These are phyloP conservation scores for Rauvolfia tetraphylla DNA, from an alignment of 257 asterid species.

Conservation along the genomic window DNA sequence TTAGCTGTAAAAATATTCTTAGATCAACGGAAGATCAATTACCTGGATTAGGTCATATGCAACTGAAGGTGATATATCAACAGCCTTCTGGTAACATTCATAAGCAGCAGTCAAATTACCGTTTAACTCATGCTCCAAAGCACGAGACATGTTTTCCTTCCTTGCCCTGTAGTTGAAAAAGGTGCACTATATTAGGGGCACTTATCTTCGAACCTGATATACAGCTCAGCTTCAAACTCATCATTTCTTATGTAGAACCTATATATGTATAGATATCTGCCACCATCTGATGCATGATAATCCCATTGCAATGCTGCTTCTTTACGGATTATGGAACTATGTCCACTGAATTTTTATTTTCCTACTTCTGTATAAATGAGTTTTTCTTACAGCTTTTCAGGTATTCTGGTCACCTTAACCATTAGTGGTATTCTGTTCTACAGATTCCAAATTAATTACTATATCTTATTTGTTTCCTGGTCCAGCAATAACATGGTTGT, in stretches of 20 bases:
- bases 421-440: neutral
- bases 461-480: neutral
- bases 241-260: neutral
- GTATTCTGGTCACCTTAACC: neutral
- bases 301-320: neutral
- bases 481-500: neutral
- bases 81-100: constrained; percentile 96
- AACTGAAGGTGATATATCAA: constrained; percentile 90
- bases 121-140: constrained; percentile 84
- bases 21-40: constrained; percentile 1
- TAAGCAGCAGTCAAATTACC: constrained; percentile 86
- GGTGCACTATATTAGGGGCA: neutral
- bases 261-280: neutral
- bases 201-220: neutral
- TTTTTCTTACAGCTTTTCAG: neutral
- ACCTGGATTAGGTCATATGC: constrained; percentile 97
- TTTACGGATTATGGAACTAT: neutral
- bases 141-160: constrained; percentile 84
- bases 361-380: neutral
- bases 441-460: neutral
- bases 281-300: neutral
- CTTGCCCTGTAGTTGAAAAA: constrained; percentile 54
- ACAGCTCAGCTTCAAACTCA: neutral
- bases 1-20: neutral
- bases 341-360: neutral